Evolutionary conservation across 768 basidiomycete genomes (phyloP).

Genomic region (Lanmaoa rubissima): DNA sequence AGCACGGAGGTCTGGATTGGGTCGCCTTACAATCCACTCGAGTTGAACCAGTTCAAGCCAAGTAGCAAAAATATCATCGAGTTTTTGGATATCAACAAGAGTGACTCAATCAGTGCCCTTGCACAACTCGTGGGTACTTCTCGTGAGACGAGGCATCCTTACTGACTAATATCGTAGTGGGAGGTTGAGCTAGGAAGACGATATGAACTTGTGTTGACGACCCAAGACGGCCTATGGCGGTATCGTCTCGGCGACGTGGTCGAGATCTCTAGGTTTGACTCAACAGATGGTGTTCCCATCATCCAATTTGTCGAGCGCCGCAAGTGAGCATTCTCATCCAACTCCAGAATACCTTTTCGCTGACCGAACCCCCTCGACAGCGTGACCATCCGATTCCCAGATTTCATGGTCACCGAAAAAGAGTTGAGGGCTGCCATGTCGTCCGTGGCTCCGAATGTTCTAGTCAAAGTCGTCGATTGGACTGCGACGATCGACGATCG

Average conservation of each 20-base stretch:
- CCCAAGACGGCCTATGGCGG: slow-evolving; percentile 20
- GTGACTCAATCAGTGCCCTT: not conserved
- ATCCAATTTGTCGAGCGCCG: slow-evolving; percentile 16
- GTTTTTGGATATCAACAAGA: slow-evolving; percentile 13
- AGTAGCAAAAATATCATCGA: slow-evolving; percentile 1
- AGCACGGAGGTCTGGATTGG: slow-evolving; percentile 10
- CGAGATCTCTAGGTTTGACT: slow-evolving; percentile 20
- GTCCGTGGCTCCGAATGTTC: not conserved
- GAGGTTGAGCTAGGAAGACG: slow-evolving; percentile 9
- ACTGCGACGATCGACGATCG: slow-evolving; percentile 11
- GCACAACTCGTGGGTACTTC: slow-evolving; percentile 2
- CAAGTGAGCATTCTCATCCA: slow-evolving; percentile 3
- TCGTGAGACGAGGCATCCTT: not conserved
- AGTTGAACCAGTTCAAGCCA: slow-evolving; percentile 11
- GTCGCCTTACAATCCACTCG: not conserved
- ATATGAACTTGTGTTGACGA: slow-evolving; percentile 23
- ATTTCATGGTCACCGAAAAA: slow-evolving; percentile 12
- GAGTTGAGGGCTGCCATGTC: slow-evolving; percentile 9
- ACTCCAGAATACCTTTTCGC: too few species aligned
- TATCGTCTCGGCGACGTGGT: slow-evolving; percentile 23
- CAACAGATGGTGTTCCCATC: slow-evolving; percentile 18
- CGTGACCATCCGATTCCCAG: slow-evolving; percentile 5
- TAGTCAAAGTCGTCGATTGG: slow-evolving; percentile 11
- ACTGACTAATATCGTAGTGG: slow-evolving; percentile 15
- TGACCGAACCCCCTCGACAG: not conserved